phyloP scores from a whole-genome alignment of 345 rosid species.

The Arabidopsis thaliana region TAIR10.1 NC_003070.9:11858001-11858500 shows the following conservation, averaged over 20 bases:
- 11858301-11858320: slow-evolving; percentile 62
- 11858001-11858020: neutral
- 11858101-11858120: neutral
- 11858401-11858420: neutral
- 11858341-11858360: slow-evolving; percentile 90
- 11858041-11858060: slow-evolving; percentile 1
- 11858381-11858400: slow-evolving; percentile 48
- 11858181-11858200: slow-evolving; percentile 31
- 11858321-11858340: slow-evolving; percentile 73
- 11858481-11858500: slow-evolving; percentile 34
- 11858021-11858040: neutral
- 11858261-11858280: slow-evolving; percentile 78
- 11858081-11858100: slow-evolving; percentile 23
- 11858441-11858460: slow-evolving; percentile 68
- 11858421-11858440: slow-evolving; percentile 37
- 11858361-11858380: slow-evolving; percentile 85
- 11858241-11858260: slow-evolving; percentile 67
- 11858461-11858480: slow-evolving; percentile 57
- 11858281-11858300: slow-evolving; percentile 59
- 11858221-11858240: neutral
- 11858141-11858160: neutral
- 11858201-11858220: neutral
- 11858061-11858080: slow-evolving; percentile 24
- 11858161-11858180: slow-evolving; percentile 20
- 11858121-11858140: slow-evolving; percentile 6